phyloP scores from a whole-genome alignment of 2,329 filamentous ascomycete genomes.

The Colletotrichum costaricense region DNA sequence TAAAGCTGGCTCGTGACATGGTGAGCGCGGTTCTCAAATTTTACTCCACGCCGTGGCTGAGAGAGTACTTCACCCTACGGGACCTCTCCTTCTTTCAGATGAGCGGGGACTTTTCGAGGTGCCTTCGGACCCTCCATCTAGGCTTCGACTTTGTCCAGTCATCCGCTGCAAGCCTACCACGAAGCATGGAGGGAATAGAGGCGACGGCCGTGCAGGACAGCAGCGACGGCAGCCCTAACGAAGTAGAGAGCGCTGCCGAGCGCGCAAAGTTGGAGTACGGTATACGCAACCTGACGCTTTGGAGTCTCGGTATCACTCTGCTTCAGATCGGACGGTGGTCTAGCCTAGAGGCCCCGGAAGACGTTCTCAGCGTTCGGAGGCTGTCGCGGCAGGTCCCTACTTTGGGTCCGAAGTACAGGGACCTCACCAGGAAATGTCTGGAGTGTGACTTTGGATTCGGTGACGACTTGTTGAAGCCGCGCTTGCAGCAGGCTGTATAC shows the following conservation, averaged over 20 bases:
- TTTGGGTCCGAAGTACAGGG: constrained; percentile 38
- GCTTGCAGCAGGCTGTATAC: constrained; percentile 31
- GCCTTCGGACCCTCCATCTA: constrained; percentile 12
- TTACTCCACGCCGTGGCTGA: constrained; percentile 20
- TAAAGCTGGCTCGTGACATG: constrained; percentile 1
- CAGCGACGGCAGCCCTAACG: neutral
- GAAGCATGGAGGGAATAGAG: neutral
- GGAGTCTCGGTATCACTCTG: constrained; percentile 42
- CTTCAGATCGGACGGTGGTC: constrained; percentile 42
- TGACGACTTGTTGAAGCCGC: constrained; percentile 10
- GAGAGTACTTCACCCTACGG: neutral
- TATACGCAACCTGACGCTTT: constrained; percentile 41
- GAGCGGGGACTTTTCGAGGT: neutral
- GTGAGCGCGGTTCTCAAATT: constrained; percentile 14
- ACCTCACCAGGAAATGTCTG: constrained; percentile 40
- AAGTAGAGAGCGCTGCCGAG: neutral
- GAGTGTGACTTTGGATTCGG: constrained; percentile 41
- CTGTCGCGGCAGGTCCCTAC: constrained; percentile 4
- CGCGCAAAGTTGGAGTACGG: constrained; percentile 19
- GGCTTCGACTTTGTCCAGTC: constrained; percentile 8
- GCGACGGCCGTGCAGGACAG: neutral
- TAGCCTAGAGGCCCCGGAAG: constrained; percentile 32
- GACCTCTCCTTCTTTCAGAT: constrained; percentile 18
- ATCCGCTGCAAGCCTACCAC: neutral
- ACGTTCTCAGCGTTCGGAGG: constrained; percentile 40